Evolutionary conservation across 2,329 filamentous ascomycete species (phyloP), one percentile per base, ranked within the genome.

Genomic region (Penicillium sp.): DNA sequence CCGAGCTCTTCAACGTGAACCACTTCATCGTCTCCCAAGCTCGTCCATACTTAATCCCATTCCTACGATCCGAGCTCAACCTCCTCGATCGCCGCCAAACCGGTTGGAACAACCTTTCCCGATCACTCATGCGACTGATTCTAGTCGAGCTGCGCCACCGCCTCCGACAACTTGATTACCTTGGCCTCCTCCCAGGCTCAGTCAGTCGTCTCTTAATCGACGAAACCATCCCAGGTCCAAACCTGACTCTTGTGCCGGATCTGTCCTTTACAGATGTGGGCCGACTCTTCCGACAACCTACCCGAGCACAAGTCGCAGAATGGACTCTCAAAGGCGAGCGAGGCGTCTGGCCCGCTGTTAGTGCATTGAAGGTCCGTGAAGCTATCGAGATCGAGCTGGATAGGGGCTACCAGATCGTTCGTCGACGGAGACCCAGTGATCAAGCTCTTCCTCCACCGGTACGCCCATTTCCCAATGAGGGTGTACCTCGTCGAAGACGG

Each of bases 1-100:
- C 89, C 7, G 89, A 93, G 75, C 84, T 93, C 11, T 95, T 95
- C 82, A 96, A 96, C 71, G 90, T 96, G 52, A 96, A 96, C 71
- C 93, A 97, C 78, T 97, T 96, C 76, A 91, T 98, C 62, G 87
- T 98, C 64, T 95, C 90, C 63, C 93, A 97, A 77, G 92, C 93
- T 1, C 84, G 93, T 3, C 93, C 93, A 0, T 96, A 96, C 73
- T 81, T 96, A 16, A 88, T 93, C 27, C 93, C 93, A 0, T 95
- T 96, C 67, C 81, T 96, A 5, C 87, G 89, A 59, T 89, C 88
- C 46, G 90, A 93, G 65, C 86, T 93, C 78, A 90, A 93, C 73
- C 88, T 89, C 4, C 88, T 90, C 0, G 65, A 83, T 81, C 70
- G 83, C 79, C 65, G 84, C 79, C 72, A 85, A 79, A 60, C 84